Percentiles rank a stretch among this genome's conserved stretches.
Conservation (phyloP, 148 eudicot genomes). For the Heliosperma pusillum region DNA sequence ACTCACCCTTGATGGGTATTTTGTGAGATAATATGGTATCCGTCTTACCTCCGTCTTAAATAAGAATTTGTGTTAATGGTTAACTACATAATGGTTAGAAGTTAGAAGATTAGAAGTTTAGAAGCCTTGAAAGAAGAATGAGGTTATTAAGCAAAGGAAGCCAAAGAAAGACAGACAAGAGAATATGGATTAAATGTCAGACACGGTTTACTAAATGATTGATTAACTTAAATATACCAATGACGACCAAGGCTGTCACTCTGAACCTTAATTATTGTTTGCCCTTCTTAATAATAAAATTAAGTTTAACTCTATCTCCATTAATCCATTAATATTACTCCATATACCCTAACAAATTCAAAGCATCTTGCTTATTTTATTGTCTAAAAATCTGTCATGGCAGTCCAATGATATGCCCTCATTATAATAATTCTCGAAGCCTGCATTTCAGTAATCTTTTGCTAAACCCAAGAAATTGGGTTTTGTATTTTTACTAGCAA, state of each 20-base stretch:
- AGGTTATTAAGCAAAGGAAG: neutral
- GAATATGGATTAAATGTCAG: constrained; percentile 27
- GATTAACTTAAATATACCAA: constrained; percentile 30
- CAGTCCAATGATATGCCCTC: constrained; percentile 23
- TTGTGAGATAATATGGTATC: no score
- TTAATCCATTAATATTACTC: neutral
- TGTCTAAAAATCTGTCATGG: constrained; percentile 11
- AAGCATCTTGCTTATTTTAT: constrained; percentile 28
- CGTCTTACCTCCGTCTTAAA: no score
- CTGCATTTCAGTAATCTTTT: constrained; percentile 32
- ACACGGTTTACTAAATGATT: constrained; percentile 34
- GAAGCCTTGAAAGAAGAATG: no score
- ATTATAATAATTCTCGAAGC: constrained; percentile 20
- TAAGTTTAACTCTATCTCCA: constrained; percentile 13
- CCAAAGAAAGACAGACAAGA: constrained; percentile 16
- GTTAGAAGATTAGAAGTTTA: no score
- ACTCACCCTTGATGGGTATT: no score
- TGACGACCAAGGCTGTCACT: constrained; percentile 29
- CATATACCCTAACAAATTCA: constrained; percentile 28
- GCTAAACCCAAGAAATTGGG: constrained; percentile 38
- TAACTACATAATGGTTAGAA: no score
- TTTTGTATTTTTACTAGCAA: constrained; percentile 24
- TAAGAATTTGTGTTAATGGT: no score
- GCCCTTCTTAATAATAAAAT: neutral
- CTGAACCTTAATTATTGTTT: constrained; percentile 22